These are phyloP conservation scores for Hyphopichia fennica DNA, from an alignment of 1,139 yeast species.

Conservation along the genomic window DNA sequence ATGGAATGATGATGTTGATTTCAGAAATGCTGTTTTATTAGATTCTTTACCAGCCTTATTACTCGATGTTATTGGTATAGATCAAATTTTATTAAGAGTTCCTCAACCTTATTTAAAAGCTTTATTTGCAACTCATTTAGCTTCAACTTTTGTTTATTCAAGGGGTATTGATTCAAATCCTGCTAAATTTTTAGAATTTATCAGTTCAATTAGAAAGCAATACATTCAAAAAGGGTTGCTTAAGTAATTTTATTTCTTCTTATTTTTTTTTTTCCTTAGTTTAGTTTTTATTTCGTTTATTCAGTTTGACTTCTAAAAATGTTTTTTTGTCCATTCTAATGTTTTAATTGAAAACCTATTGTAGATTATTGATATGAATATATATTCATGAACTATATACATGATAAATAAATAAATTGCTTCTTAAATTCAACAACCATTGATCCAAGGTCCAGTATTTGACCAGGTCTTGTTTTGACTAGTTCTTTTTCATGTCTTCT, in stretches of 20 bases:
- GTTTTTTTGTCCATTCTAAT: too few relatives aligned
- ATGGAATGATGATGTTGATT: constrained; percentile 77
- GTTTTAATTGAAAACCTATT: too few relatives aligned
- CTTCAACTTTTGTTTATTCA: constrained; percentile 86
- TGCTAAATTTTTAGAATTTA: constrained; percentile 77
- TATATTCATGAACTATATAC: too few relatives aligned
- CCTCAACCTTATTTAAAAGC: constrained; percentile 89
- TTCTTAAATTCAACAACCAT: too few relatives aligned
- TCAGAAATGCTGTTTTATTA: constrained; percentile 74
- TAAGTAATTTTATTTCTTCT: constrained; percentile 6
- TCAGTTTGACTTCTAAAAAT: background rate
- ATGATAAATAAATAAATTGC: too few relatives aligned
- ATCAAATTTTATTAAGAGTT: constrained; percentile 68
- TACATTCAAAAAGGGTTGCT: constrained; percentile 32
- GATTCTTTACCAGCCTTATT: constrained; percentile 81
- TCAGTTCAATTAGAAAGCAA: constrained; percentile 46
- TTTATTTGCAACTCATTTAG: constrained; percentile 85
- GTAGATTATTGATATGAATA: too few relatives aligned
- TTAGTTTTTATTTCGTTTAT: constrained; percentile 1
- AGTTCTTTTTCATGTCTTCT: constrained; percentile 5
- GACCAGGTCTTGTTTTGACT: background rate
- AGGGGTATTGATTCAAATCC: constrained; percentile 83
- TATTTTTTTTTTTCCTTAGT: background rate
- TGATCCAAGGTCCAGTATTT: too few relatives aligned
- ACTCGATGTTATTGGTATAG: constrained; percentile 73